These are phyloP conservation scores for Diaporthe humulicola DNA, from an alignment of 2,329 filamentous ascomycete species.

Conservation along the genomic window DNA sequence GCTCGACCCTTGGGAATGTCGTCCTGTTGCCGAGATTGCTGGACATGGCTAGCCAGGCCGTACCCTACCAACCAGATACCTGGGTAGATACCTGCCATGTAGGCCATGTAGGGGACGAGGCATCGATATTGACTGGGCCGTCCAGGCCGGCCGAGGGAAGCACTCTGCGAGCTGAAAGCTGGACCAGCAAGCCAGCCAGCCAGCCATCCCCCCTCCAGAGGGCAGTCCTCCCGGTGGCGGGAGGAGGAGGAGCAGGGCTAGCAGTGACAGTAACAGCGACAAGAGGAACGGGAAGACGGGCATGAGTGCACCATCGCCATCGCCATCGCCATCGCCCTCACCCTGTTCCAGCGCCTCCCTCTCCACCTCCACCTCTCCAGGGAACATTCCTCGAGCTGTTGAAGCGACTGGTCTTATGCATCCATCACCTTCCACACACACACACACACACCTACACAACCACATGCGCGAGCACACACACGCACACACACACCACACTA, in stretches of 20 bases:
- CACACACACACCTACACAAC: not conserved
- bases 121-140: constrained; percentile 25
- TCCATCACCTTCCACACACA: not conserved
- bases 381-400: constrained; percentile 5
- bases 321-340: not conserved
- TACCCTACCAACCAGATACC: too few species aligned
- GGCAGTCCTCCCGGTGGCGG: not conserved
- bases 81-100: too few species aligned
- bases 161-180: constrained; percentile 28
- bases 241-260: not conserved
- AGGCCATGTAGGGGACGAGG: not conserved
- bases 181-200: not conserved
- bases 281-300: not conserved
- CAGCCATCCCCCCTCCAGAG: not conserved
- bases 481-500: not conserved
- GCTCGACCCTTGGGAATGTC: constrained; percentile 8
- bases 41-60: constrained; percentile 18
- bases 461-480: not conserved
- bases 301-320: not conserved
- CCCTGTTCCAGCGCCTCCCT: not conserved
- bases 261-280: not conserved
- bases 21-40: constrained; percentile 23
- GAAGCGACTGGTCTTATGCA: constrained; percentile 19
- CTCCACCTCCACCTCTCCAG: not conserved
- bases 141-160: constrained; percentile 14